phyloP scores from a whole-genome alignment of 768 basidiomycete species.

The Lentinula lateritia region DNA sequence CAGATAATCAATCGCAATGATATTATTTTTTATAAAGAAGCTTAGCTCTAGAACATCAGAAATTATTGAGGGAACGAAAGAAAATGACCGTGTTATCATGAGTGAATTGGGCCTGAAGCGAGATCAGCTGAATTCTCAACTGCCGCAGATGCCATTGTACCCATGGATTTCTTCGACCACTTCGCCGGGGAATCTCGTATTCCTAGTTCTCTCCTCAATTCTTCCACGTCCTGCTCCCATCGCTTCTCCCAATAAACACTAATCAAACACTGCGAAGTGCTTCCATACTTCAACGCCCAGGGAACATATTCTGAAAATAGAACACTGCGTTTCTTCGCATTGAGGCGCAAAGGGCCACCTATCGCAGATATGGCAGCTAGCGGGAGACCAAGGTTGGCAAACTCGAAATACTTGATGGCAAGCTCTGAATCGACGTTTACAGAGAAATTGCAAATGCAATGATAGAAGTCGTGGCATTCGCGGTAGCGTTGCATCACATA shows the following conservation, averaged over 20 bases:
- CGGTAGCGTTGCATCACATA: slow-evolving; percentile 98
- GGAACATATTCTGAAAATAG: slow-evolving; percentile 82
- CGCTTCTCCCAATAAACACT: slow-evolving; percentile 95
- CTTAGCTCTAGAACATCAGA: neutral
- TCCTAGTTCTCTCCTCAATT: slow-evolving; percentile 81
- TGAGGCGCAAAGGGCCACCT: slow-evolving; percentile 76
- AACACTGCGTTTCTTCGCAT: slow-evolving; percentile 41
- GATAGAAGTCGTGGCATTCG: slow-evolving; percentile 97
- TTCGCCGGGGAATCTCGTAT: slow-evolving; percentile 73
- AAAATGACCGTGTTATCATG: neutral
- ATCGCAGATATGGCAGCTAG: slow-evolving; percentile 77
- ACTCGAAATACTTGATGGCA: slow-evolving; percentile 92
- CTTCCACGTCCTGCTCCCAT: slow-evolving; percentile 80
- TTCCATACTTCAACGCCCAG: slow-evolving; percentile 88
- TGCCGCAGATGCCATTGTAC: neutral
- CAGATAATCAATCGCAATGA: neutral
- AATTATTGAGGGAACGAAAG: neutral
- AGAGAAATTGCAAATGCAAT: slow-evolving; percentile 83
- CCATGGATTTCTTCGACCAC: slow-evolving; percentile 30
- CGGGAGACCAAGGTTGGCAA: slow-evolving; percentile 86
- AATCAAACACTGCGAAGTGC: slow-evolving; percentile 68
- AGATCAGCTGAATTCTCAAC: neutral
- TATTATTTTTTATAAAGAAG: neutral
- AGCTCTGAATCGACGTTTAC: slow-evolving; percentile 90
- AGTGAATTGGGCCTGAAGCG: neutral